These are phyloP conservation scores for Solanum pinnatisectum DNA, from an alignment of 257 asterid species.

Conservation along the genomic window DNA sequence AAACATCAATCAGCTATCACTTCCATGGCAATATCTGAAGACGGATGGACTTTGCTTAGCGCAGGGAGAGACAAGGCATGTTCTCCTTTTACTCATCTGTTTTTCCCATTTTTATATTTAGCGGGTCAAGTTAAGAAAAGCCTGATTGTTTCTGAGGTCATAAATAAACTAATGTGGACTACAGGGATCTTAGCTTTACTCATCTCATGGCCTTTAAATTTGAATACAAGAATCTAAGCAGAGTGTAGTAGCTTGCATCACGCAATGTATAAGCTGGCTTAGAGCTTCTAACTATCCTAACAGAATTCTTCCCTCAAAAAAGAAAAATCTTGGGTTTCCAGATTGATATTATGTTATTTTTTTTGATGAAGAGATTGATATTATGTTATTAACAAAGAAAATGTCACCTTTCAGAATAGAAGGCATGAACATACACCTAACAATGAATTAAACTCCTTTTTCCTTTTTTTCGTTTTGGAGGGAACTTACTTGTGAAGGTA, in stretches of 20 bases:
- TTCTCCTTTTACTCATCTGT: not conserved
- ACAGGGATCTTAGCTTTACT: not conserved
- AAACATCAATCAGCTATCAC: constrained; percentile 88
- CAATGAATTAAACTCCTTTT: not conserved
- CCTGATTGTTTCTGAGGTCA: not conserved
- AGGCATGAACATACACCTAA: not conserved
- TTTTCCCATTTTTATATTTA: not conserved
- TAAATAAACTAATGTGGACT: not conserved
- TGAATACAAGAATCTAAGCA: not conserved
- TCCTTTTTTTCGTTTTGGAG: not conserved
- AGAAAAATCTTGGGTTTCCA: not conserved
- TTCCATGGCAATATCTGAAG: constrained; percentile 79
- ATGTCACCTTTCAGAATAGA: not conserved
- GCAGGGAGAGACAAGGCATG: constrained; percentile 95
- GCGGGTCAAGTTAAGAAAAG: not conserved
- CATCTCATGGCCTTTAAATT: not conserved
- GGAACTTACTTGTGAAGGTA: not conserved
- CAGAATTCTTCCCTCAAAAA: not conserved
- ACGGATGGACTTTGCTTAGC: constrained; percentile 80
- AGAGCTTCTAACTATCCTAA: not conserved
- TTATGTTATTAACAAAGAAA: not conserved
- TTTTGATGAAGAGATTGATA: not conserved
- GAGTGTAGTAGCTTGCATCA: not conserved
- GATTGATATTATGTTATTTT: not conserved
- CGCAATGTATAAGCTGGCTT: not conserved